Base-by-base conservation (phyloP, 257 asterid species). In the Przewalskia tangutica region DNA sequence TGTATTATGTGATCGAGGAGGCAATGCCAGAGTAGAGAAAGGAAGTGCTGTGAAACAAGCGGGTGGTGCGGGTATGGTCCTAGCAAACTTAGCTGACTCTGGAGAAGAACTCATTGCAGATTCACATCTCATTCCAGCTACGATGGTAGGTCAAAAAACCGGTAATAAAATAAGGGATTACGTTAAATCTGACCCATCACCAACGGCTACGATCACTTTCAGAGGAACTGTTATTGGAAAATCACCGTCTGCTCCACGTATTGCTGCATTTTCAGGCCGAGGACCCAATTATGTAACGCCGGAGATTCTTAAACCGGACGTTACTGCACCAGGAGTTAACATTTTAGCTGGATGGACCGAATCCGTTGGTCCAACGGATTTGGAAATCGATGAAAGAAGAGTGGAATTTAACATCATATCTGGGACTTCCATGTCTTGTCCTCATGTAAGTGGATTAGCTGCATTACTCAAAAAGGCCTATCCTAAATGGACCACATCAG, bases 91-190 rank as follows among this genome's bases (percentile, higher is more conserved):
- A 18, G 97, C 86, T 4, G 97, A 90, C 83, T 88, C 94, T 13
- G 99, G 97, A 7, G 99, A 95, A 65, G 97, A 95, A 73, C 93
- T 95, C 66, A 82, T 93, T 5, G 96, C 99, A 0, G 97, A 95
- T 40, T 88, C 97, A 0, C 98, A 95, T 88, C 92, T 92, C 8
- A 66, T 95, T 0, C 94, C 99, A 0, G 98, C 97, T 1, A 91
- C 97, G 0, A 91, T 89, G 94, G 98, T 95, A 0, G 98, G 97
- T 1, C 86, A 88, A 82, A 84, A 54, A 0, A 94, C 90, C 42
- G 99, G 97, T 0, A 84, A 90, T 78, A 77, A 92, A 81, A 95
- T 95, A 84, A 85, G 91, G 36, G 91, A 87, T 4, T 93, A 93
- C 77, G 85, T 83, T 7, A 86, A 59, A 55, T 88, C 97, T 0